Conservation (phyloP, 2,329 filamentous ascomycete species). For the Botrytis aclada region DNA sequence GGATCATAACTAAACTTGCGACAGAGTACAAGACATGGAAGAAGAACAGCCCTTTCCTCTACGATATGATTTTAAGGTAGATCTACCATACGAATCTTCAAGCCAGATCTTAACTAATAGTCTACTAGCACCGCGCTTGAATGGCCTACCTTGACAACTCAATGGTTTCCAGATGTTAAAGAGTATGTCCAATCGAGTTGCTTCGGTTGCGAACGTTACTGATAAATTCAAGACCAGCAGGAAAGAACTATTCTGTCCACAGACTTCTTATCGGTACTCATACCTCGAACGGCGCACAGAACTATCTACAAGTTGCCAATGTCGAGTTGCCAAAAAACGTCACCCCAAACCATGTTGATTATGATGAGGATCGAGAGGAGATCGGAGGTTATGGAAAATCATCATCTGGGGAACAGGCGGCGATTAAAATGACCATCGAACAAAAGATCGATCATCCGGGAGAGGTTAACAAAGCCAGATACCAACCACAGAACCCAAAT, state of each 20-base stretch:
- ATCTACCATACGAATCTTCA: background rate
- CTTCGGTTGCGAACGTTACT: background rate
- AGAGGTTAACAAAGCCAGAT: conserved; percentile 97
- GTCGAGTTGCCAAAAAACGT: conserved; percentile 84
- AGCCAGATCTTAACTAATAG: conserved; percentile 23
- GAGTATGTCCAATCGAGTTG: conserved; percentile 46
- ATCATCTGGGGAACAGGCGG: conserved; percentile 61
- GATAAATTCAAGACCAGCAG: conserved; percentile 55
- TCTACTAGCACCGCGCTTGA: conserved; percentile 74
- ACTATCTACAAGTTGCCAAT: conserved; percentile 93
- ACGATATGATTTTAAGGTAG: conserved; percentile 90
- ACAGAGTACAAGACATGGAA: conserved; percentile 99
- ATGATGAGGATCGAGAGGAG: conserved; percentile 88
- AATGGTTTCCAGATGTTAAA: conserved; percentile 97
- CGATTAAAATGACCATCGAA: conserved; percentile 85
- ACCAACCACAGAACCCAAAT: conserved; percentile 96
- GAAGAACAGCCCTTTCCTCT: conserved; percentile 97
- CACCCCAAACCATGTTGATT: conserved; percentile 73
- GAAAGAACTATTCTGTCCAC: conserved; percentile 83
- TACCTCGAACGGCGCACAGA: conserved; percentile 79
- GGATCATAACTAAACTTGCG: conserved; percentile 15
- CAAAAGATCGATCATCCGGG: conserved; percentile 96
- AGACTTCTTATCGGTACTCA: conserved; percentile 92
- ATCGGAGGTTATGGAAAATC: conserved; percentile 85
- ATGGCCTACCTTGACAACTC: conserved; percentile 95